Percentiles rank a stretch among this genome's conserved stretches.
Evolutionary conservation across 2,329 filamentous ascomycete genomes (phyloP).

Genomic region (Tothia fuscella): DNA sequence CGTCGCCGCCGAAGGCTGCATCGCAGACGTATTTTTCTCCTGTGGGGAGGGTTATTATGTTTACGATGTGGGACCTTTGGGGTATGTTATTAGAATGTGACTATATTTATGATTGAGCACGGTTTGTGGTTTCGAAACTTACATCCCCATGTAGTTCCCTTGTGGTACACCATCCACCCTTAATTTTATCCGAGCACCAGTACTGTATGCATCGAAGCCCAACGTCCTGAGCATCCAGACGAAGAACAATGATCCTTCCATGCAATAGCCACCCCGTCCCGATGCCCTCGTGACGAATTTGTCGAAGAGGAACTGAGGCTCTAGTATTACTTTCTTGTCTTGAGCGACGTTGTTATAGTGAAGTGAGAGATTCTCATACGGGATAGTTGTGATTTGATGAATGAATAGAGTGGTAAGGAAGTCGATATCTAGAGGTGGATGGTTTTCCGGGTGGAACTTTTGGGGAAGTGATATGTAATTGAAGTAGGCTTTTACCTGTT

Average conservation of each 20-base stretch:
- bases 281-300: slow-evolving; percentile 36
- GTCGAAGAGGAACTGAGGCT: slow-evolving; percentile 35
- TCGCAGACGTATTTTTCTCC: slow-evolving; percentile 44
- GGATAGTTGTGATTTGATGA: slow-evolving; percentile 39
- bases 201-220: slow-evolving; percentile 43
- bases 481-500: slow-evolving; percentile 23
- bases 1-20: slow-evolving; percentile 53
- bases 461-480: slow-evolving; percentile 21
- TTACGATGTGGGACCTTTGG: slow-evolving; percentile 46
- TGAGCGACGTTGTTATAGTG: slow-evolving; percentile 42
- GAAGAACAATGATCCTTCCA: slow-evolving; percentile 46
- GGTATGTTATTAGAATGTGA: slow-evolving; percentile 23
- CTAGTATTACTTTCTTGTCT: slow-evolving; percentile 30
- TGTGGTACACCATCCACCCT: slow-evolving; percentile 20
- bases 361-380: slow-evolving; percentile 45
- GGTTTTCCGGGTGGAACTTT: slow-evolving; percentile 13
- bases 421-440: slow-evolving; percentile 18
- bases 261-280: slow-evolving; percentile 47
- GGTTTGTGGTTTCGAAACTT: no score
- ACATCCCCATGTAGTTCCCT: slow-evolving; percentile 18
- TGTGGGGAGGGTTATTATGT: slow-evolving; percentile 44
- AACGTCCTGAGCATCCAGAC: slow-evolving; percentile 39
- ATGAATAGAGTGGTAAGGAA: slow-evolving; percentile 30
- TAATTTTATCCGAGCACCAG: slow-evolving; percentile 36
- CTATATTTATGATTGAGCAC: neutral